phyloP scores from a whole-genome alignment of 164 flowering plant species.

The Vitis amurensis region DNA sequence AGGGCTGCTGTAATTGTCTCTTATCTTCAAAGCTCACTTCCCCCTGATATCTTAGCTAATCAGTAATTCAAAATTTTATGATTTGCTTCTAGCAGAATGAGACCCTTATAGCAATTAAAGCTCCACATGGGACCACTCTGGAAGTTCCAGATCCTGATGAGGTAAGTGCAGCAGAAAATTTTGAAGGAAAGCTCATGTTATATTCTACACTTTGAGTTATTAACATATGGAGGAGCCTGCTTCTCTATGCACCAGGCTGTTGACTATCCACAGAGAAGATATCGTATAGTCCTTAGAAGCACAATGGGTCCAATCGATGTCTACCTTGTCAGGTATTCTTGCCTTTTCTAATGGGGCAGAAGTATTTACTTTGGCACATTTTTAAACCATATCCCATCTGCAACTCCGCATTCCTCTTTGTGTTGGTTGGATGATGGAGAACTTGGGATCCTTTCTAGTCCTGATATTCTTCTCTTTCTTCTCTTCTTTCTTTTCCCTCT shows the following conservation, averaged over 20 bases:
- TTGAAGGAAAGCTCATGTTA: neutral
- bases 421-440: neutral
- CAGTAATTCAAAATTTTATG: neutral
- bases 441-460: neutral
- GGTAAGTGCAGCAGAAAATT: slow-evolving; percentile 21
- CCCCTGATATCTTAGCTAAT: neutral
- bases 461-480: neutral
- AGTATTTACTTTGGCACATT: neutral
- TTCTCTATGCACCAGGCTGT: slow-evolving; percentile 43
- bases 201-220: neutral
- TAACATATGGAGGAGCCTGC: slow-evolving; percentile 9
- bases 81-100: slow-evolving; percentile 43
- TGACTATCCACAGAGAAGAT: slow-evolving; percentile 79
- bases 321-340: slow-evolving; percentile 76
- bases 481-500: neutral
- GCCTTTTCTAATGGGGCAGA: neutral
- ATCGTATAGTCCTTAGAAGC: slow-evolving; percentile 78
- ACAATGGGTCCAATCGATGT: slow-evolving; percentile 87
- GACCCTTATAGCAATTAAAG: slow-evolving; percentile 93
- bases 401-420: neutral
- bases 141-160: slow-evolving; percentile 97
- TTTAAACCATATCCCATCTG: neutral
- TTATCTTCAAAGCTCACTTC: neutral
- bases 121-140: slow-evolving; percentile 95
- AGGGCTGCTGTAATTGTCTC: neutral